Evolutionary conservation across 78 protist species (phyloP).

Genomic region (Protostelium mycophagum): DNA sequence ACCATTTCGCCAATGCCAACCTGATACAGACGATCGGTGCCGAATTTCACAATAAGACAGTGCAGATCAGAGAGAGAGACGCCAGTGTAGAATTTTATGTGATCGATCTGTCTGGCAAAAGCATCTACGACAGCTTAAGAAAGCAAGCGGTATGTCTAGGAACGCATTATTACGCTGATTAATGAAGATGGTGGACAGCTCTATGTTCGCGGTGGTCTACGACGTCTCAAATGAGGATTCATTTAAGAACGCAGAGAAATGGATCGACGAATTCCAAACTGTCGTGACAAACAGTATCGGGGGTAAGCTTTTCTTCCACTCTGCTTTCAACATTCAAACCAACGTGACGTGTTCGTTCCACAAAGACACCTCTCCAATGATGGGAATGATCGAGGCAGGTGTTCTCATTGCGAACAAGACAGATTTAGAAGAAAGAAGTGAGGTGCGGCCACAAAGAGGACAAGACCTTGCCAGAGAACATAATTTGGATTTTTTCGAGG

Average conservation of each 20-base stretch:
- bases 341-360: neutral
- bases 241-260: neutral
- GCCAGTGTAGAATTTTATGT: neutral
- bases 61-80: neutral
- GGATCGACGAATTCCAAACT: neutral
- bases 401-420: neutral
- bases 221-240: neutral
- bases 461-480: neutral
- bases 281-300: neutral
- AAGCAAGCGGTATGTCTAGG: neutral
- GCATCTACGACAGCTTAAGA: neutral
- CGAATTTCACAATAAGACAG: neutral
- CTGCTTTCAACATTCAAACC: no score
- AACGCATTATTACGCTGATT: neutral
- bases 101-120: neutral
- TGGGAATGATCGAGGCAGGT: neutral
- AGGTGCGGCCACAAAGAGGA: neutral
- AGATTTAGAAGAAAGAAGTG: neutral
- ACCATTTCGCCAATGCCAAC: neutral
- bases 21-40: neutral
- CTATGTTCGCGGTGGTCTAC: neutral
- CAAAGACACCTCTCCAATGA: no score
- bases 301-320: no score
- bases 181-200: neutral
- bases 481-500: neutral